Evolutionary conservation across 2,329 filamentous ascomycete species (phyloP).

Genomic region (Neofusicoccum parvum): DNA sequence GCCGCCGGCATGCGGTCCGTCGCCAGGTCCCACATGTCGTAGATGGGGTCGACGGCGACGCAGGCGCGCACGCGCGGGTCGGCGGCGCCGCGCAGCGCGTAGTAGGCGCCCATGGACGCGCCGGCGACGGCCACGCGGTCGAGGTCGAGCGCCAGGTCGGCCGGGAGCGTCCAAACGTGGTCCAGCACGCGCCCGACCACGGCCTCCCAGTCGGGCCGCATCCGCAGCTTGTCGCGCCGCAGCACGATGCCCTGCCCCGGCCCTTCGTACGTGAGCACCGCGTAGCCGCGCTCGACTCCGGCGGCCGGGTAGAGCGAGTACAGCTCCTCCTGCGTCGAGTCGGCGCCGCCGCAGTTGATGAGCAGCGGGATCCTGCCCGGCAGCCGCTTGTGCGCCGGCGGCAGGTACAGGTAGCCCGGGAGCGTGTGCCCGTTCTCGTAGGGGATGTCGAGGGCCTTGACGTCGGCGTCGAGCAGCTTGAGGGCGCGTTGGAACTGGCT

Average conservation of each 20-base stretch:
- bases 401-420: background rate
- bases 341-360: background rate
- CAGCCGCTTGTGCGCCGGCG: background rate
- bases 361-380: background rate
- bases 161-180: background rate
- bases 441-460: background rate
- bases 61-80: background rate
- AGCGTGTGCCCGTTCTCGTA: background rate
- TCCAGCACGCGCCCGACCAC: background rate
- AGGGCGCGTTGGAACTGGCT: background rate
- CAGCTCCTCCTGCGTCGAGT: constrained; percentile 21
- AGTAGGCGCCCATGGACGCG: constrained; percentile 1
- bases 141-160: background rate
- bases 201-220: constrained; percentile 8
- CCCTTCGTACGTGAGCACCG: constrained; percentile 10
- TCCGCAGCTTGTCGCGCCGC: background rate
- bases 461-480: background rate
- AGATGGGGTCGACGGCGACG: background rate
- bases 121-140: background rate
- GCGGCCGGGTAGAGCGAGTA: background rate
- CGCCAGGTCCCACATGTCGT: background rate
- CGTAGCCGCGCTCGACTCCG: background rate
- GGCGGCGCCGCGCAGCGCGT: background rate
- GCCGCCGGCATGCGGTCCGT: background rate
- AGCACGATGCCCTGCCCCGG: constrained; percentile 4